Percentiles rank a stretch among this genome's conserved stretches.
These are phyloP conservation scores for Malus hybrid DNA, from an alignment of 331 rosid genomes.

Conservation along the genomic window DNA sequence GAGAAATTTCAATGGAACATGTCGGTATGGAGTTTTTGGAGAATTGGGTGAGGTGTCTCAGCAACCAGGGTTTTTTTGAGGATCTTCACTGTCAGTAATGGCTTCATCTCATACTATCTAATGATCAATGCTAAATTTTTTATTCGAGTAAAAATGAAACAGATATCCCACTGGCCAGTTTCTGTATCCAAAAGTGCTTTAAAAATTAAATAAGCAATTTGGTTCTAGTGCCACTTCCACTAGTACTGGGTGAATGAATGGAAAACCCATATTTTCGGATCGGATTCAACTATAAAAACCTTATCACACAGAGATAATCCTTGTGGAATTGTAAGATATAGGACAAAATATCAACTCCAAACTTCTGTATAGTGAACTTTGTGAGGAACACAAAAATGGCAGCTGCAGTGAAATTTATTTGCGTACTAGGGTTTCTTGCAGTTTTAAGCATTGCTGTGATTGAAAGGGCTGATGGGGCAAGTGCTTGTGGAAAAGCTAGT, in stretches of 20 bases:
- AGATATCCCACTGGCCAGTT: slow-evolving; percentile 2
- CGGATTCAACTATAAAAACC: slow-evolving; percentile 23
- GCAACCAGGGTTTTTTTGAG: neutral
- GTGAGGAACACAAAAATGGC: slow-evolving; percentile 18
- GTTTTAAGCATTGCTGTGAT: slow-evolving; percentile 15
- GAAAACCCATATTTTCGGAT: slow-evolving; percentile 24
- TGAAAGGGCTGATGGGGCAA: slow-evolving; percentile 31
- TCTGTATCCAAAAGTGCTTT: slow-evolving; percentile 21
- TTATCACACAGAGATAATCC: neutral
- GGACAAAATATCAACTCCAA: neutral
- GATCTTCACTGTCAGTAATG: slow-evolving; percentile 16
- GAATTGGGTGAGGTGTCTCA: slow-evolving; percentile 26
- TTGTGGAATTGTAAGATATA: slow-evolving; percentile 11
- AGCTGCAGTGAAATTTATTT: slow-evolving; percentile 23
- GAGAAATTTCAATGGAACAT: neutral
- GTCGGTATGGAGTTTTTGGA: slow-evolving; percentile 3
- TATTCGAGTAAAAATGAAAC: neutral
- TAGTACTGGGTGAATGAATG: slow-evolving; percentile 27
- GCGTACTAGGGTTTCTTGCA: slow-evolving; percentile 27
- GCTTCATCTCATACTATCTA: slow-evolving; percentile 6
- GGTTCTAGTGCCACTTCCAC: slow-evolving; percentile 50
- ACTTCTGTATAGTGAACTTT: slow-evolving; percentile 2
- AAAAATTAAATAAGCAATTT: slow-evolving; percentile 1
- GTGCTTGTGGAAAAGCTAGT: slow-evolving; percentile 42
- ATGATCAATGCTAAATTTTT: neutral